Evolutionary conservation across 306 rosid genomes (phyloP).

Genomic region (Vigna mungo): DNA sequence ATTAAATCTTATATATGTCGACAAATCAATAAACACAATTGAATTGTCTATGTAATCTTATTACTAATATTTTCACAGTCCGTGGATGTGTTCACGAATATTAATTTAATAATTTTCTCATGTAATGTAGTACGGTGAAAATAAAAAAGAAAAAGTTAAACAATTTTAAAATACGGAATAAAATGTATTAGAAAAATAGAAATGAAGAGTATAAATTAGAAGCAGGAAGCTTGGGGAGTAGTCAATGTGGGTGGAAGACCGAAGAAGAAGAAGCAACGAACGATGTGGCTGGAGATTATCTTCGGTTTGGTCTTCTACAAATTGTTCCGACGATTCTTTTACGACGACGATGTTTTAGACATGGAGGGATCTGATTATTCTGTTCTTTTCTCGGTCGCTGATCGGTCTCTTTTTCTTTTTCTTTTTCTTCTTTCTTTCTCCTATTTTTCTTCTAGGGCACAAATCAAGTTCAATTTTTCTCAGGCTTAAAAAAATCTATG

Average conservation of each 20-base stretch:
- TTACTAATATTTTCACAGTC: no score
- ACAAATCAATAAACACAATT: no score
- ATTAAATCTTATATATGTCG: no score
- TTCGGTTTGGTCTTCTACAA: conserved; percentile 68
- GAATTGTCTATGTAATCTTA: no score
- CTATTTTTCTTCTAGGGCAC: neutral
- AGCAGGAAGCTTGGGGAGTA: neutral
- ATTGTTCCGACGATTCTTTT: conserved; percentile 58
- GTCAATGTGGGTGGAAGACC: neutral
- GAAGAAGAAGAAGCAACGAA: neutral
- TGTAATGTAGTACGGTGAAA: no score
- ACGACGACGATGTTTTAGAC: conserved; percentile 68
- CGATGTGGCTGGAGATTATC: conserved; percentile 74
- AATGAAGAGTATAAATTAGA: neutral
- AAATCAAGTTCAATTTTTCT: neutral
- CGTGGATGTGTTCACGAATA: no score
- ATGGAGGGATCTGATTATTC: conserved; percentile 67
- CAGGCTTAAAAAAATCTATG: conserved; percentile 77
- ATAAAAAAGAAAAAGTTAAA: no score
- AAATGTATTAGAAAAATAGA: neutral
- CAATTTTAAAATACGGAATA: no score
- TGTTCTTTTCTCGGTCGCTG: conserved; percentile 75
- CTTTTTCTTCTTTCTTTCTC: neutral
- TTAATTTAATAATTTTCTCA: no score
- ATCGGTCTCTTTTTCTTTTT: conserved; percentile 44